These are phyloP conservation scores for Silybum marianum DNA, from an alignment of 129 eudicot species.

Conservation along the genomic window DNA sequence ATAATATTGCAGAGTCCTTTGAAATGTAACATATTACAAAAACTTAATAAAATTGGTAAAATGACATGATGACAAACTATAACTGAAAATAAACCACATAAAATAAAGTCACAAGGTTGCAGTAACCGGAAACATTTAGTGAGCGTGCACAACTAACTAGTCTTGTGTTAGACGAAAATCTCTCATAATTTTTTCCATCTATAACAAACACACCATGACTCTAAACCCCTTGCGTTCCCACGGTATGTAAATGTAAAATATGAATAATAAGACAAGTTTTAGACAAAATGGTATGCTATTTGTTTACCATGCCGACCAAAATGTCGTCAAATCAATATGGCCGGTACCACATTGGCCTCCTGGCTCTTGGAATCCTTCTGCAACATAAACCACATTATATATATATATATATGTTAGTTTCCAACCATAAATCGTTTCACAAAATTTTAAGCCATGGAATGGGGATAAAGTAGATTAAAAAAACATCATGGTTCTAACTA, in stretches of 20 bases:
- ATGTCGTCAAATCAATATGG: conserved; percentile 32
- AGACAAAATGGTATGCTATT: conserved; percentile 12
- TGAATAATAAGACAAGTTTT: conserved; percentile 3
- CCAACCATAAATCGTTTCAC: not conserved
- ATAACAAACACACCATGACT: conserved; percentile 21
- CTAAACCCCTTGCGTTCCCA: not conserved
- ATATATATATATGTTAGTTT: not conserved
- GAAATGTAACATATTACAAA: too few relatives aligned
- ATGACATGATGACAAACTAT: not conserved
- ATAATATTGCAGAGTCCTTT: too few relatives aligned
- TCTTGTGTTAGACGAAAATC: not conserved
- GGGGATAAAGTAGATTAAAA: too few relatives aligned
- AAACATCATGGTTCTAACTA: not conserved
- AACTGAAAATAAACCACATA: not conserved
- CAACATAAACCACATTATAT: conserved; percentile 4
- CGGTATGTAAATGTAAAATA: conserved; percentile 12
- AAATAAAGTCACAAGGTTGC: not conserved
- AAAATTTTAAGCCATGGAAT: not conserved
- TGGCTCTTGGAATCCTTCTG: conserved; percentile 56
- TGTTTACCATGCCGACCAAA: conserved; percentile 9
- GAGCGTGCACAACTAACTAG: not conserved
- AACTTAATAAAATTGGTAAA: not conserved
- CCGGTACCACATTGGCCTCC: conserved; percentile 58
- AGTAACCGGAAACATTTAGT: not conserved
- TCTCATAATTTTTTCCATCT: conserved; percentile 26